A percentile compares a stretch with the other conserved stretches of the same genome.
These are phyloP conservation scores for Geosmithia morbida DNA, from an alignment of 2,329 filamentous ascomycete genomes.

Conservation along the genomic window DNA sequence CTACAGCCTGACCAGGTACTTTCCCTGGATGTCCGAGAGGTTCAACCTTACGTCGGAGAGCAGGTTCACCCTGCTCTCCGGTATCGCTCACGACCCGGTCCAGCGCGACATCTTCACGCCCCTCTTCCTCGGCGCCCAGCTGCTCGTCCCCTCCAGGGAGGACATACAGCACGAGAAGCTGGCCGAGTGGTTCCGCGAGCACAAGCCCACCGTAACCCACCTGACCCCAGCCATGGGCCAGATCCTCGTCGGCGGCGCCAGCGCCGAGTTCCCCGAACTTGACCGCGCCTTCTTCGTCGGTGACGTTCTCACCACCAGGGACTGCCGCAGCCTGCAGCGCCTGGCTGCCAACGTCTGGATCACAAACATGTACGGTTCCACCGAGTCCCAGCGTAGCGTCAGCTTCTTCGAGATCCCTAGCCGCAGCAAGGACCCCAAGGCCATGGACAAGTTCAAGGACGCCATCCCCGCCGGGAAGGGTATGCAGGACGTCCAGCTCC, in stretches of 20 bases:
- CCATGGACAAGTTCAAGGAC: constrained; percentile 36
- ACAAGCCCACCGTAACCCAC: constrained; percentile 62
- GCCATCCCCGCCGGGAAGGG: constrained; percentile 73
- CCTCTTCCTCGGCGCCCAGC: constrained; percentile 67
- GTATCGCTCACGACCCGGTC: constrained; percentile 66
- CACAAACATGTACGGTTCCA: constrained; percentile 10
- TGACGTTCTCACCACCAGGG: constrained; percentile 80
- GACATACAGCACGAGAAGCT: constrained; percentile 78
- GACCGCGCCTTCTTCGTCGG: constrained; percentile 80
- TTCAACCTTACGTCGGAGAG: constrained; percentile 62
- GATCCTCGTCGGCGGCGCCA: constrained; percentile 56
- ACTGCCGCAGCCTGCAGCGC: constrained; percentile 62
- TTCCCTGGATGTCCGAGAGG: constrained; percentile 80
- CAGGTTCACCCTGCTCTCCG: constrained; percentile 69
- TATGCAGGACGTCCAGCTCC: constrained; percentile 78
- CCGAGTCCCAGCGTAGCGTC: constrained; percentile 31
- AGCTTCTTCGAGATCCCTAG: constrained; percentile 70
- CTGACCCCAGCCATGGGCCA: constrained; percentile 63
- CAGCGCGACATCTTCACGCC: constrained; percentile 77
- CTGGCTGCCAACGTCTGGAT: constrained; percentile 36
- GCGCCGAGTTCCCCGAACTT: constrained; percentile 62
- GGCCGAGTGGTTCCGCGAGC: constrained; percentile 74
- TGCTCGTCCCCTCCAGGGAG: constrained; percentile 61
- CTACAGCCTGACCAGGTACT: constrained; percentile 75
- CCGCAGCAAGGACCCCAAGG: constrained; percentile 41